These are phyloP conservation scores for Penicillium sp. DNA, from an alignment of 2,329 filamentous ascomycete genomes.

Conservation along the genomic window DNA sequence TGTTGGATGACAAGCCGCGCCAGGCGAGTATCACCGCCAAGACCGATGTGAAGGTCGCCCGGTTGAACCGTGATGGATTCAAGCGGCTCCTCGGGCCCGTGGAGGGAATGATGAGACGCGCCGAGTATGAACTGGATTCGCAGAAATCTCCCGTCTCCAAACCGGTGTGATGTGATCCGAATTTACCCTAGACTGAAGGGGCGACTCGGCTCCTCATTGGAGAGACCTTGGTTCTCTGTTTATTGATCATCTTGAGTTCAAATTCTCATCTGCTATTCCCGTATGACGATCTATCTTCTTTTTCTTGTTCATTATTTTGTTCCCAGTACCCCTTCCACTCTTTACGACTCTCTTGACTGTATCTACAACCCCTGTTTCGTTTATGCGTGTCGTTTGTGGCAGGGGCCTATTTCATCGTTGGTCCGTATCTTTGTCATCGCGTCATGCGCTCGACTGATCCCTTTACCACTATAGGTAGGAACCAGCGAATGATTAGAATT, in stretches of 20 bases:
- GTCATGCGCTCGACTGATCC: not conserved
- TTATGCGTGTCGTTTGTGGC: slow-evolving; percentile 11
- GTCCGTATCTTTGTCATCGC: slow-evolving; percentile 16
- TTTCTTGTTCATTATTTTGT: slow-evolving; percentile 4
- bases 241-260: not conserved
- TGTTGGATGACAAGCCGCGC: slow-evolving; percentile 89
- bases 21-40: slow-evolving; percentile 82
- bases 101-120: slow-evolving; percentile 85
- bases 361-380: slow-evolving; percentile 21
- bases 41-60: slow-evolving; percentile 88
- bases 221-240: not conserved
- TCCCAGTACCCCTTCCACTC: slow-evolving; percentile 14
- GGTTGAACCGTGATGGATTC: slow-evolving; percentile 88
- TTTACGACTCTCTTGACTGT: slow-evolving; percentile 23
- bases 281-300: not conserved
- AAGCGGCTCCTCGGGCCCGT: slow-evolving; percentile 89
- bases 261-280: not conserved
- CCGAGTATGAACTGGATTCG: slow-evolving; percentile 41
- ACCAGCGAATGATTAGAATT: slow-evolving; percentile 19
- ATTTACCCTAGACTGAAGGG: slow-evolving; percentile 1
- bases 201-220: slow-evolving; percentile 3
- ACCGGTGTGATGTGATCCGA: slow-evolving; percentile 23
- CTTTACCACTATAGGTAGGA: slow-evolving; percentile 1
- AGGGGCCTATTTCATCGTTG: slow-evolving; percentile 23
- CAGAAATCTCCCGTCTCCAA: slow-evolving; percentile 25